Evolutionary conservation across 2,329 filamentous ascomycete genomes (phyloP).

Genomic region (Diplodia scrobiculata): DNA sequence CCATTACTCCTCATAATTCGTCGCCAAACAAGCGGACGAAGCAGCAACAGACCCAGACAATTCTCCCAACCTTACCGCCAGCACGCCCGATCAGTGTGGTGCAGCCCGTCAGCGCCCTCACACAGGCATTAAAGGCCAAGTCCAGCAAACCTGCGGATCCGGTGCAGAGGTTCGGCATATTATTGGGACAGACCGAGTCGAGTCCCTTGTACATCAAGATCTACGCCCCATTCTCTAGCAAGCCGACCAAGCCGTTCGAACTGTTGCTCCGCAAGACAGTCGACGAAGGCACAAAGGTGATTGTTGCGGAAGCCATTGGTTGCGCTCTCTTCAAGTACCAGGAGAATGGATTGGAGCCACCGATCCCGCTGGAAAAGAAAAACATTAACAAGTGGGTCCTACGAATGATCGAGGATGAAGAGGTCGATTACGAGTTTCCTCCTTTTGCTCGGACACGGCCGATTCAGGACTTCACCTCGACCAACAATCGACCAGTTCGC

Average conservation of each 20-base stretch:
- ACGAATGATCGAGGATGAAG: slow-evolving; percentile 80
- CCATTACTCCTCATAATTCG: slow-evolving; percentile 49
- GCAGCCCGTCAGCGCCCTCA: slow-evolving; percentile 70
- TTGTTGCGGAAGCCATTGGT: slow-evolving; percentile 79
- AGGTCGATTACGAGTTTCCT: slow-evolving; percentile 83
- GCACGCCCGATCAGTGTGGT: slow-evolving; percentile 71
- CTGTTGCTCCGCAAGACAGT: slow-evolving; percentile 70
- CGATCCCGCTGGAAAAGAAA: slow-evolving; percentile 64
- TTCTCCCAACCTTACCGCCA: slow-evolving; percentile 68
- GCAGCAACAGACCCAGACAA: slow-evolving; percentile 47
- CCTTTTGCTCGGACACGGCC: slow-evolving; percentile 73
- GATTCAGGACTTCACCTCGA: slow-evolving; percentile 74
- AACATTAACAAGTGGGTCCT: slow-evolving; percentile 83
- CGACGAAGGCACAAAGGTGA: slow-evolving; percentile 69
- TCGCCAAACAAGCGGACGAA: slow-evolving; percentile 65
- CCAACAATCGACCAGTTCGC: slow-evolving; percentile 69
- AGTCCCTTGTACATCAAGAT: slow-evolving; percentile 76
- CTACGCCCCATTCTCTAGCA: slow-evolving; percentile 70
- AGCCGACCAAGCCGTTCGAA: slow-evolving; percentile 66
- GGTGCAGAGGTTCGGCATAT: slow-evolving; percentile 73
- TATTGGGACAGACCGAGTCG: slow-evolving; percentile 76
- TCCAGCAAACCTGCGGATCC: slow-evolving; percentile 69
- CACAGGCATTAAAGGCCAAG: slow-evolving; percentile 71
- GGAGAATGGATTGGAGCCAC: slow-evolving; percentile 72
- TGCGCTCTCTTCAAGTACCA: slow-evolving; percentile 76